phyloP scores from a whole-genome alignment of 495 filamentous ascomycete genomes.

The Penicillium psychrofluorescens region DNA sequence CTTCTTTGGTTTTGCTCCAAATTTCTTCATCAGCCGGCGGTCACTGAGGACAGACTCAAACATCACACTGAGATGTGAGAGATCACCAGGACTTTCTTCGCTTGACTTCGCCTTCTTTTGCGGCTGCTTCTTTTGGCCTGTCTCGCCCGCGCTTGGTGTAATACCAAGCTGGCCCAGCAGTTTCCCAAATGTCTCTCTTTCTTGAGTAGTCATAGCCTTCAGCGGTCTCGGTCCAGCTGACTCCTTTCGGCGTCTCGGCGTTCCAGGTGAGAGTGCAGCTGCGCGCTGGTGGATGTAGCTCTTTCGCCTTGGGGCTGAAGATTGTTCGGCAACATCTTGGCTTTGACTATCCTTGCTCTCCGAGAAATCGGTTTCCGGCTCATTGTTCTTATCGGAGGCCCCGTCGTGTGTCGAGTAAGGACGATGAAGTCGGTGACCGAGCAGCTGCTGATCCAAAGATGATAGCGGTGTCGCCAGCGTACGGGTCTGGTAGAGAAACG shows the following conservation, averaged over 20 bases:
- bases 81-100: background rate
- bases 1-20: background rate
- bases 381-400: background rate
- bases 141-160: slow-evolving; percentile 1
- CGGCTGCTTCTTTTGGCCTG: background rate
- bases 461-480: slow-evolving; percentile 36
- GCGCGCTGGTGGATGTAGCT: slow-evolving; percentile 23
- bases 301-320: slow-evolving; percentile 3
- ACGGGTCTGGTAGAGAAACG: slow-evolving; percentile 68
- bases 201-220: slow-evolving; percentile 17
- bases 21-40: slow-evolving; percentile 2
- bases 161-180: slow-evolving; percentile 17
- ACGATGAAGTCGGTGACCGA: slow-evolving; percentile 4
- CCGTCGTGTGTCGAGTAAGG: slow-evolving; percentile 3
- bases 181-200: slow-evolving; percentile 20
- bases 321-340: background rate
- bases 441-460: slow-evolving; percentile 3
- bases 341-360: background rate
- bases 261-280: slow-evolving; percentile 2
- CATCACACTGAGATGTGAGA: slow-evolving; percentile 20
- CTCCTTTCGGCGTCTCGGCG: background rate
- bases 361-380: background rate
- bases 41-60: slow-evolving; percentile 23
- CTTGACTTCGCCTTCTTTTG: background rate
- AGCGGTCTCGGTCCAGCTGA: background rate